phyloP scores from a whole-genome alignment of 2,329 filamentous ascomycete species.

The Trichoderma sp. region DNA sequence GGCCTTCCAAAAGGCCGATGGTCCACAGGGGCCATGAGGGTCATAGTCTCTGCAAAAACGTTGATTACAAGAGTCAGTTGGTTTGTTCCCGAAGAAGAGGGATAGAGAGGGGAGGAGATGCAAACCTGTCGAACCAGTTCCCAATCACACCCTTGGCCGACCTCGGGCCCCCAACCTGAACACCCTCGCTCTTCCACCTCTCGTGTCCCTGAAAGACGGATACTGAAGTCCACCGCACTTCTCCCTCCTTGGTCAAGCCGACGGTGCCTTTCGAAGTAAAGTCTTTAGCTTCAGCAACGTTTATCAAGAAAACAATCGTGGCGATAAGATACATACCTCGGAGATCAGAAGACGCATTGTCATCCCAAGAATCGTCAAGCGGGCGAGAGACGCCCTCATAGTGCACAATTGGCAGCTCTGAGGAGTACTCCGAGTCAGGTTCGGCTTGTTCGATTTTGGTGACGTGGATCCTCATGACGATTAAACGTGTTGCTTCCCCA shows the following conservation, averaged over 20 bases:
- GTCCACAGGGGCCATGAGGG: slow-evolving; percentile 65
- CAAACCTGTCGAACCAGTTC: slow-evolving; percentile 73
- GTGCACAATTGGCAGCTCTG: slow-evolving; percentile 61
- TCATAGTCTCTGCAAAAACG: slow-evolving; percentile 57
- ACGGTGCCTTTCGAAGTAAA: slow-evolving; percentile 51
- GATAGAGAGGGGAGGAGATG: too few relatives aligned
- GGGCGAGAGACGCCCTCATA: slow-evolving; percentile 62
- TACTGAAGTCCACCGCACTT: slow-evolving; percentile 71
- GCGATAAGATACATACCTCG: slow-evolving; percentile 47
- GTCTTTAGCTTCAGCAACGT: slow-evolving; percentile 25
- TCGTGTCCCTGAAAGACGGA: slow-evolving; percentile 63
- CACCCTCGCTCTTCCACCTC: slow-evolving; percentile 71
- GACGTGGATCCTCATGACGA: slow-evolving; percentile 64
- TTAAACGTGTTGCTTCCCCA: slow-evolving; percentile 66
- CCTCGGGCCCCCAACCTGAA: slow-evolving; percentile 66
- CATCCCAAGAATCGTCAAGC: slow-evolving; percentile 63
- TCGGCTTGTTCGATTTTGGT: slow-evolving; percentile 58
- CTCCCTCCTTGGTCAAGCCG: slow-evolving; percentile 63
- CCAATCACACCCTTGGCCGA: slow-evolving; percentile 68
- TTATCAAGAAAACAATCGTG: not conserved
- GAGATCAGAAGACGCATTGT: slow-evolving; percentile 64
- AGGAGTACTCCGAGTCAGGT: slow-evolving; percentile 53
- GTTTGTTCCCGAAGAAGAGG: not conserved
- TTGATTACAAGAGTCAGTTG: not conserved
- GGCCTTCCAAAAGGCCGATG: slow-evolving; percentile 76